Conservation (phyloP, 305 asterid genomes). For the Solanum hybrid region DNA sequence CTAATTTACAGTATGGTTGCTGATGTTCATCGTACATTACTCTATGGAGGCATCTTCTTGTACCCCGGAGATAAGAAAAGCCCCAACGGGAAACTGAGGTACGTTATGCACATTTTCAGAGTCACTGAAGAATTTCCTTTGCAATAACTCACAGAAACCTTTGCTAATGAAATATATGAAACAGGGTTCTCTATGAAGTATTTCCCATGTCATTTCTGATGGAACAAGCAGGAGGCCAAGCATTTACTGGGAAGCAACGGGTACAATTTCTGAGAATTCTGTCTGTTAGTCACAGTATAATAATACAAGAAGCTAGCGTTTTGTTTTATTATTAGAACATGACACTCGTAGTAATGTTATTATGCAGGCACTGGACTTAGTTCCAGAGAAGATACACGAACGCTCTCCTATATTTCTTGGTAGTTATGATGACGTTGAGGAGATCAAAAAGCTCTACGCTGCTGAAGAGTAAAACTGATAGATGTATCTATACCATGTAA, state of each 20-base stretch:
- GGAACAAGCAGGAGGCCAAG: slow-evolving; percentile 98
- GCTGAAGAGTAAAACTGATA: slow-evolving; percentile 38
- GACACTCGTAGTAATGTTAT: not conserved
- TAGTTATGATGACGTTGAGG: slow-evolving; percentile 90
- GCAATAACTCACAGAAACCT: not conserved
- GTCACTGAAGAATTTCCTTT: not conserved
- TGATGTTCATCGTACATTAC: slow-evolving; percentile 98
- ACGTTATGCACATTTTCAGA: not conserved
- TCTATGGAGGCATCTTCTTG: slow-evolving; percentile 91
- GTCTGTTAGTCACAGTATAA: not conserved
- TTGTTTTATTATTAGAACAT: not conserved
- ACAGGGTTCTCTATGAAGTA: slow-evolving; percentile 93
- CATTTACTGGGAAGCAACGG: slow-evolving; percentile 86
- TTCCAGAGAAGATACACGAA: slow-evolving; percentile 78
- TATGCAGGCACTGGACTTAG: slow-evolving; percentile 78
- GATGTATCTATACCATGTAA: not conserved
- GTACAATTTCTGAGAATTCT: slow-evolving; percentile 20
- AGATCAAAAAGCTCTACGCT: slow-evolving; percentile 72
- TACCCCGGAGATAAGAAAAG: slow-evolving; percentile 98
- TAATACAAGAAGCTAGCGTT: not conserved
- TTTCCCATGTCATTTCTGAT: slow-evolving; percentile 96
- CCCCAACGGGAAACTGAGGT: slow-evolving; percentile 90
- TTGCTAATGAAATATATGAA: not conserved
- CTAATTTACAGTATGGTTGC: slow-evolving; percentile 73
- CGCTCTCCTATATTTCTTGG: slow-evolving; percentile 94